Conservation (phyloP, 371 early-diverging fungal genomes). For the Neoconidiobolus thromboides region DNA sequence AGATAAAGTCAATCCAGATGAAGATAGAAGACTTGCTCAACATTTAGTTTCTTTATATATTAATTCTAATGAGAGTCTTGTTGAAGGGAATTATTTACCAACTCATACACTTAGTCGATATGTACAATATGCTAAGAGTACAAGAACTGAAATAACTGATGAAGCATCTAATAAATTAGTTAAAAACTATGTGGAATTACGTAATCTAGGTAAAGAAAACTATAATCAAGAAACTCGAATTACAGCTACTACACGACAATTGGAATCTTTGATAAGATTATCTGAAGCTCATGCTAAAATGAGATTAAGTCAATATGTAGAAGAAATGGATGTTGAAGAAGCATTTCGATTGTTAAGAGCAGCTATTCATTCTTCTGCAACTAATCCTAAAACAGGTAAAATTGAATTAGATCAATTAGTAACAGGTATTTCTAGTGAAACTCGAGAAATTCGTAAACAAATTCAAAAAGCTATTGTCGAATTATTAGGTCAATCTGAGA, state of each 20-base stretch:
- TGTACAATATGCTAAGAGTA: conserved; percentile 73
- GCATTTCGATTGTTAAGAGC: conserved; percentile 75
- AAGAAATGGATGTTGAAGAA: conserved; percentile 60
- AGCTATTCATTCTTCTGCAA: conserved; percentile 88
- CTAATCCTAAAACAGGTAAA: conserved; percentile 95
- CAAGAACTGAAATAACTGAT: conserved; percentile 49
- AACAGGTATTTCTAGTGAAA: conserved; percentile 46
- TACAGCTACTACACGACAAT: conserved; percentile 96
- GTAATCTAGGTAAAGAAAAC: conserved; percentile 55
- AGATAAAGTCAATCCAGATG: conserved; percentile 74
- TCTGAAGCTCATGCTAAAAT: conserved; percentile 97
- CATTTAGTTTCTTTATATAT: conserved; percentile 76
- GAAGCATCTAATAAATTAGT: conserved; percentile 60
- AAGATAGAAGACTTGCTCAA: conserved; percentile 70
- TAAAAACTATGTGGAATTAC: conserved; percentile 71
- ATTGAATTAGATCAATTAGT: conserved; percentile 94
- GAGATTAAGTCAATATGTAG: conserved; percentile 55
- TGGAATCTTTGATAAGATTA: conserved; percentile 98
- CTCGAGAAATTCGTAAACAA: not conserved
- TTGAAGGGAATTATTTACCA: conserved; percentile 8
- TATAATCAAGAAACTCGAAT: conserved; percentile 47
- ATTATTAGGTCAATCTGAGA: not conserved
- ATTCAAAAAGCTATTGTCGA: not conserved
- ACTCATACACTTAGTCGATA: conserved; percentile 60
- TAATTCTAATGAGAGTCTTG: conserved; percentile 13